Percentiles rank a stretch among this genome's conserved stretches.
Conservation (phyloP, 495 filamentous ascomycete species). For the Parathielavia hyrcaniae region DNA sequence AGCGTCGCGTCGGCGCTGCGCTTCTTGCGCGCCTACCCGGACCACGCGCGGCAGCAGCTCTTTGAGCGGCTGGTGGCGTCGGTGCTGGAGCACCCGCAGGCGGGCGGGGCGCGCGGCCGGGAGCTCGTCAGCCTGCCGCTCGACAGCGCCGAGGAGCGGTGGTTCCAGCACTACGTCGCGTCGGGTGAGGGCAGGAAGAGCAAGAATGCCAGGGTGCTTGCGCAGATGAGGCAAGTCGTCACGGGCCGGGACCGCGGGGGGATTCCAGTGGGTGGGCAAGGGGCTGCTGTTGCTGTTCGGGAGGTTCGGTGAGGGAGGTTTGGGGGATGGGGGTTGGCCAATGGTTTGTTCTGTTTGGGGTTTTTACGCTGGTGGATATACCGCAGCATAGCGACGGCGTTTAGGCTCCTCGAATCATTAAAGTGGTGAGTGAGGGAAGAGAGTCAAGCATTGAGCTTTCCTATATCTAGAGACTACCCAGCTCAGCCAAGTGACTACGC, state of each 20-base stretch:
- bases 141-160: conserved; percentile 59
- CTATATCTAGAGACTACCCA: too few relatives aligned
- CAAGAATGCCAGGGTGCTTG: conserved; percentile 58
- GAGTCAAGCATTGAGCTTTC: too few relatives aligned
- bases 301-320: background rate
- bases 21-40: conserved; percentile 60
- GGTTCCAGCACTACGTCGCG: conserved; percentile 61
- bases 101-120: conserved; percentile 47
- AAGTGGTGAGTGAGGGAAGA: background rate
- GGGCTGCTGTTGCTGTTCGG: conserved; percentile 4
- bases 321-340: background rate
- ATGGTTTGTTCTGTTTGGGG: background rate
- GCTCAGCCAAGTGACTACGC: too few relatives aligned
- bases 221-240: conserved; percentile 58
- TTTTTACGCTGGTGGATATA: background rate
- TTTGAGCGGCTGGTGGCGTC: conserved; percentile 62
- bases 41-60: conserved; percentile 51
- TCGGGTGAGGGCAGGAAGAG: conserved; percentile 56
- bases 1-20: conserved; percentile 67
- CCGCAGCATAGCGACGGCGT: conserved; percentile 17
- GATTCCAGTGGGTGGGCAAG: conserved; percentile 1
- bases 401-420: conserved; percentile 5
- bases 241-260: conserved; percentile 23
- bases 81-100: conserved; percentile 47
- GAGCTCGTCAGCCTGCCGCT: conserved; percentile 69